phyloP scores from a whole-genome alignment of 345 rosid genomes.

The Clarkia xantiana region DNA sequence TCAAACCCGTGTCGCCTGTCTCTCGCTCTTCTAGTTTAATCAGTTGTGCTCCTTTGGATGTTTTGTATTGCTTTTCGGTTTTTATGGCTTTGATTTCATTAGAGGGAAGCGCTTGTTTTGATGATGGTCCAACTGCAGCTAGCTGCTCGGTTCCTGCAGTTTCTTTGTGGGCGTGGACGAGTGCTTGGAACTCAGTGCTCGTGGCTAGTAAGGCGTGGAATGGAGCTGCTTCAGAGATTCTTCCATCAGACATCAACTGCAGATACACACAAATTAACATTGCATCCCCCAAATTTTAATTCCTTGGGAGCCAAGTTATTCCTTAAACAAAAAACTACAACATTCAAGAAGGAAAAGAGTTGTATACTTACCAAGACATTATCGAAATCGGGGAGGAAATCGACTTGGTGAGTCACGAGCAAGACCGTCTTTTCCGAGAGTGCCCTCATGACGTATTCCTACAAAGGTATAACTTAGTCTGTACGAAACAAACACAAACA shows the following conservation, averaged over 20 bases:
- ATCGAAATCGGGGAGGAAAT: conserved; percentile 84
- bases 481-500: not conserved
- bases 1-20: conserved; percentile 62
- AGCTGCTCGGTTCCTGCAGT: conserved; percentile 77
- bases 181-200: conserved; percentile 65
- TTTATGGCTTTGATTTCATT: conserved; percentile 45
- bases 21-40: conserved; percentile 79
- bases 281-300: not conserved
- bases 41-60: conserved; percentile 47
- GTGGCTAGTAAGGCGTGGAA: conserved; percentile 50
- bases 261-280: conserved; percentile 2
- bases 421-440: conserved; percentile 63
- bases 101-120: conserved; percentile 15
- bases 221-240: conserved; percentile 54
- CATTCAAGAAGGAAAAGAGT: not conserved
- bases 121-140: conserved; percentile 22
- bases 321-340: too few species aligned
- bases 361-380: conserved; percentile 54
- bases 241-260: conserved; percentile 89
- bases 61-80: conserved; percentile 25
- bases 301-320: not conserved
- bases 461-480: conserved; percentile 11
- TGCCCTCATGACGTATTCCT: conserved; percentile 77
- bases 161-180: conserved; percentile 85
- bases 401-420: conserved; percentile 95